Percentiles rank a stretch among this genome's conserved stretches.
Evolutionary conservation across 129 eudicot species (phyloP).

Genomic region (Lonicera japonica): DNA sequence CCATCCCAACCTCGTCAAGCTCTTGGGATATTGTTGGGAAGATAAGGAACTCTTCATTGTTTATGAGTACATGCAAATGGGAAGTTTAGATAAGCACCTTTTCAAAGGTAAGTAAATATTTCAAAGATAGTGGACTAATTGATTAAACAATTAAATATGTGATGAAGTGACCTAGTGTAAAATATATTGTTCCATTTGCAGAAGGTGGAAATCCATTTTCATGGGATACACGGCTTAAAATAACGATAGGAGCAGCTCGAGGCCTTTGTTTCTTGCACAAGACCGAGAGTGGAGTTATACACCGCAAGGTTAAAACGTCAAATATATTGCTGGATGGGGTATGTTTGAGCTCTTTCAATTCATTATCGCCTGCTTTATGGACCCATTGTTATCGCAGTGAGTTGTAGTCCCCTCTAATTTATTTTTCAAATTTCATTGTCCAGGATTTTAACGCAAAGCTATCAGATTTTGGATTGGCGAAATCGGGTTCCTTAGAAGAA

Average conservation of each 20-base stretch:
- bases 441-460: not conserved
- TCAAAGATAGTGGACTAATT: no score
- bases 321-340: not conserved
- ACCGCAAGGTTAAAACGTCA: not conserved
- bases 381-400: not conserved
- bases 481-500: not conserved
- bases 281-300: not conserved
- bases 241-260: not conserved
- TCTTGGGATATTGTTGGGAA: no score
- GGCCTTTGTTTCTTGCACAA: not conserved
- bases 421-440: not conserved
- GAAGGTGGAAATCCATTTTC: not conserved
- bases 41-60: not conserved
- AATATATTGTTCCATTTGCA: no score
- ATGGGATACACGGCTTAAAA: not conserved
- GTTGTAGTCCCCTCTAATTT: not conserved
- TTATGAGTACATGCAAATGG: not conserved
- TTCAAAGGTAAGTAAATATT: not conserved
- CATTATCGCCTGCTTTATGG: not conserved
- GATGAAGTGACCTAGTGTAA: no score
- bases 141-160: not conserved
- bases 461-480: not conserved
- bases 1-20: not conserved
- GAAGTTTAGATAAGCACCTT: not conserved
- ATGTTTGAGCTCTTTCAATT: not conserved